A percentile compares a stretch with the other conserved stretches of the same genome.
Conservation (phyloP, 2,329 filamentous ascomycete genomes). For the Cladophialophora bantiana region DNA sequence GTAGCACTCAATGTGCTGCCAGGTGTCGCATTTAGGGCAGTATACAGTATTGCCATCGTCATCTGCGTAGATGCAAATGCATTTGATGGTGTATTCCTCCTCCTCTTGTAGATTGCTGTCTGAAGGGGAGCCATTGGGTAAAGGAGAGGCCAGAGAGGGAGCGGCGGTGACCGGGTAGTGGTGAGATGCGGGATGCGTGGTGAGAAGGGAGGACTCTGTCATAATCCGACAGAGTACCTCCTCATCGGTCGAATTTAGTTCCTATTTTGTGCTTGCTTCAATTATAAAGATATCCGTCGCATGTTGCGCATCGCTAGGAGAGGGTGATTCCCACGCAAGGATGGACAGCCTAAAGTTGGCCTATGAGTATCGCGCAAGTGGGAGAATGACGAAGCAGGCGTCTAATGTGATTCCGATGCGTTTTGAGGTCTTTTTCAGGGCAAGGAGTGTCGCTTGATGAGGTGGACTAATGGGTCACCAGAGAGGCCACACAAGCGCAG, state of each 20-base stretch:
- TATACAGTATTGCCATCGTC: slow-evolving; percentile 98
- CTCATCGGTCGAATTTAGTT: slow-evolving; percentile 45
- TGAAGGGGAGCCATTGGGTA: slow-evolving; percentile 52
- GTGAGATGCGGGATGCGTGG: slow-evolving; percentile 57
- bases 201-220: slow-evolving; percentile 60
- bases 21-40: slow-evolving; percentile 94
- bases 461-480: slow-evolving; percentile 20
- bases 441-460: slow-evolving; percentile 7
- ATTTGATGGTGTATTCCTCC: slow-evolving; percentile 86
- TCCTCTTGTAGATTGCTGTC: slow-evolving; percentile 53
- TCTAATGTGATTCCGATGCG: neutral
- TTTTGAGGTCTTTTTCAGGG: slow-evolving; percentile 17
- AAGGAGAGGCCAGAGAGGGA: slow-evolving; percentile 49
- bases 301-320: slow-evolving; percentile 35
- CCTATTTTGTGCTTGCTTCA: slow-evolving; percentile 15
- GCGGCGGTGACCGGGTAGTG: slow-evolving; percentile 54
- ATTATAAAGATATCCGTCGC: slow-evolving; percentile 34
- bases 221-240: slow-evolving; percentile 61
- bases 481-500: slow-evolving; percentile 27
- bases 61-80: slow-evolving; percentile 90
- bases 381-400: neutral
- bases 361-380: slow-evolving; percentile 16
- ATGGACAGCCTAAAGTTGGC: slow-evolving; percentile 6
- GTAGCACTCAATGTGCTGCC: slow-evolving; percentile 98
- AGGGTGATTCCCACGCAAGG: slow-evolving; percentile 11